Evolutionary conservation across 305 asterid genomes (phyloP).

Genomic region (Fraxinus dipetala): DNA sequence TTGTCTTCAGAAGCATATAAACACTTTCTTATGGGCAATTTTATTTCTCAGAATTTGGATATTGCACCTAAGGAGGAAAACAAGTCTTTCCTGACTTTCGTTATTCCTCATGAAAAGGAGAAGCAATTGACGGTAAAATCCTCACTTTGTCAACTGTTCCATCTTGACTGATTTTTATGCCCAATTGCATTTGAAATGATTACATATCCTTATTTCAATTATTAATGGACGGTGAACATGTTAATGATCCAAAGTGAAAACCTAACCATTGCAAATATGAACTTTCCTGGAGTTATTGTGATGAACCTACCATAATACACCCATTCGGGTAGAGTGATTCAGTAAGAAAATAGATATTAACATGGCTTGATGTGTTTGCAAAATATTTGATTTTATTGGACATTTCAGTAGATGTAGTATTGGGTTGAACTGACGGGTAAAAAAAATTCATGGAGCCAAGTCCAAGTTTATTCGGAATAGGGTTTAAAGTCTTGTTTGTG

Average conservation of each 20-base stretch:
- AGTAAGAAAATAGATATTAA: not conserved
- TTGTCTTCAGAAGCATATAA: not conserved
- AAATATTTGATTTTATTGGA: not conserved
- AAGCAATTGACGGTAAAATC: conserved; percentile 61
- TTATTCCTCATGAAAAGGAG: conserved; percentile 82
- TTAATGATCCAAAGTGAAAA: not conserved
- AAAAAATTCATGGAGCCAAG: not conserved
- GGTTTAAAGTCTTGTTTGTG: not conserved
- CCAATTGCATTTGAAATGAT: not conserved
- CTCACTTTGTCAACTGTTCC: not conserved
- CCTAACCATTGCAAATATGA: not conserved
- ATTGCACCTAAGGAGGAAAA: conserved; percentile 77
- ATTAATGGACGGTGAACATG: not conserved
- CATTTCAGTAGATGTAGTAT: not conserved
- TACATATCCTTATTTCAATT: not conserved
- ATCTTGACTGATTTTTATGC: not conserved
- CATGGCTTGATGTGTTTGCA: not conserved
- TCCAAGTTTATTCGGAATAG: not conserved
- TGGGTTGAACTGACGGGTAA: not conserved
- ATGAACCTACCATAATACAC: not conserved
- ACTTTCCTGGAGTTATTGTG: not conserved
- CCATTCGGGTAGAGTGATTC: not conserved
- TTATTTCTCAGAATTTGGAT: conserved; percentile 56
- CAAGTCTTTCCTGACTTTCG: conserved; percentile 62
- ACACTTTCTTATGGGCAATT: conserved; percentile 13